Evolutionary conservation across 768 basidiomycete genomes (phyloP), one percentile per base, ranked within the genome.

Genomic region (Lactifluus pinguis): DNA sequence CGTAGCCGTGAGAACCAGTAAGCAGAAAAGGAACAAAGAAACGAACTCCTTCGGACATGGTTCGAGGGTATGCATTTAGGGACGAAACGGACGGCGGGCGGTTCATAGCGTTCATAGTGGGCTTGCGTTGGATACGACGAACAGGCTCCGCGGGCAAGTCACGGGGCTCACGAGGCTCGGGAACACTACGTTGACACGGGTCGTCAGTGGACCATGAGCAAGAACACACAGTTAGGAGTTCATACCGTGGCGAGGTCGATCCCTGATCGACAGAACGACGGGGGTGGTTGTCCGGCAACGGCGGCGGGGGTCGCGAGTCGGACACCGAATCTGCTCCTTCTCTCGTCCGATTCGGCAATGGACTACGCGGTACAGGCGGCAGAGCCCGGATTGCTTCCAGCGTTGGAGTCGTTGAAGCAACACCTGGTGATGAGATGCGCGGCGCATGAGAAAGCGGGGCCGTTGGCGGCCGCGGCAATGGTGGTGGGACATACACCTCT

Each of bases 181-280:
- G 29, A 53, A 52, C 38, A 62, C 70, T 59, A 62, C 14, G 54
- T 7, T 3, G 30, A 32, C 38, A 47, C 5, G n/a, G 21, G 45
- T 6, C 30, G 36, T 44, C 17, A 50, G 39, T 11, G 38, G 13
- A 19, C 51, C 11, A 14, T 57, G 32, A 30, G 9, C 13, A 39
- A 44, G 21, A 29, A 19, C 14, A 13, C 1, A 6, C 15, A 6
- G n/a, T 13, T 19, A 19, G 1, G 21, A 44, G 42, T 30, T 63
- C 73, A 10, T 63, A 80, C 80, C 80, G 74, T 21, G 77, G 69
- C 64, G 81, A 77, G 14, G 76, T 68, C 21, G 61, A 15, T 36
- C 63, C 50, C 56, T 78, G 74, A 64, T 82, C 80, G 36, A 78
- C 60, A 2, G 79, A 78, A 45, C 68, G 70, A n/a, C 69, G 61